Conservation (phyloP, 192 early-diverging fungal genomes). For the Coemansia guatemalensis region DNA sequence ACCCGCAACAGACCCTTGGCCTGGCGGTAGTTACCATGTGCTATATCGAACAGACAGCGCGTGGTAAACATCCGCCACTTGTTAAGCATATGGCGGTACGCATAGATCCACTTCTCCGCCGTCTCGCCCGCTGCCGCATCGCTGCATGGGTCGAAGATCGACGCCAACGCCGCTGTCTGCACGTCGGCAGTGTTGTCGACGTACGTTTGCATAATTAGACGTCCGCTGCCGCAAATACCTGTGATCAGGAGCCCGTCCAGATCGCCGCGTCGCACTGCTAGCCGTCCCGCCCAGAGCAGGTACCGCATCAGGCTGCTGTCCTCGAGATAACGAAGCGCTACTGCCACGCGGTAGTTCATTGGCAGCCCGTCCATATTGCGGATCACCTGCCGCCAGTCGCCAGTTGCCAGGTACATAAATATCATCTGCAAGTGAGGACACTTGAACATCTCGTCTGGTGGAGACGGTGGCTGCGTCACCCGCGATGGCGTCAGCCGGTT, state of each 20-base stretch:
- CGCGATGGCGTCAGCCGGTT: conserved; percentile 58
- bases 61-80: conserved; percentile 81
- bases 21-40: conserved; percentile 59
- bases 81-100: conserved; percentile 85
- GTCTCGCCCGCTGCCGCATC: conserved; percentile 17
- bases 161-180: conserved; percentile 79
- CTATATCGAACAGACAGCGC: conserved; percentile 92
- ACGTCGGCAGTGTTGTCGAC: conserved; percentile 87
- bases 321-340: conserved; percentile 82
- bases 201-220: conserved; percentile 75
- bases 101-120: conserved; percentile 54
- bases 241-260: conserved; percentile 83
- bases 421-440: conserved; percentile 82
- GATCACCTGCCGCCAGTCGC: conserved; percentile 79
- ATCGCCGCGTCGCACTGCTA: conserved; percentile 64
- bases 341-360: conserved; percentile 73
- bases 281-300: conserved; percentile 56
- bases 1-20: conserved; percentile 52
- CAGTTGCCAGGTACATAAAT: conserved; percentile 81
- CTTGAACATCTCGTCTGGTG: conserved; percentile 37
- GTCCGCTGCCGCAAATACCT: conserved; percentile 66
- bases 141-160: conserved; percentile 54
- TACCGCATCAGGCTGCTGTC: conserved; percentile 72
- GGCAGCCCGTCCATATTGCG: conserved; percentile 66
- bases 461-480: conserved; percentile 6